Evolutionary conservation across 805 yeast genomes (phyloP), one percentile per base, ranked within the genome.

Genomic region (Henningerozyma blattae): DNA sequence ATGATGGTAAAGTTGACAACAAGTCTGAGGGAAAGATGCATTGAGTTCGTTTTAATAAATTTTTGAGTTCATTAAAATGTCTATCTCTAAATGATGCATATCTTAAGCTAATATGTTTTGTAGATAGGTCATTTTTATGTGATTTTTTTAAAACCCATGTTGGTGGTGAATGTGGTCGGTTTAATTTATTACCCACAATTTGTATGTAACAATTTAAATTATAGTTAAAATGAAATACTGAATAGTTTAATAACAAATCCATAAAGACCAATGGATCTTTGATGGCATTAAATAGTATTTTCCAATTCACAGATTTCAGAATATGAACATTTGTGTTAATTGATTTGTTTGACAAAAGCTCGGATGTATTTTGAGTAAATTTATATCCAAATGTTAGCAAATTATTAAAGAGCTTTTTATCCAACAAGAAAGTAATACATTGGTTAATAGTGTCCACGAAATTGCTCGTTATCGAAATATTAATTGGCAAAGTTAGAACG

Each of bases 271-370:
- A 36, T 6, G 52, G 46, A 0, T 77, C 78, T n/a, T n/a, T n/a
- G 2, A 73, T 40, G 1, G 52, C 20, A 3, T 36, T 38, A 36
- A 58, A 68, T 0, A 75, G 34, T 3, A 49, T 29, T 3, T 46
- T 60, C 74, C 82, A 75, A 3, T 48, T 40, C 3, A 56, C 43
- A 4, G 59, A 47, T 37, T 72, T 73, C 15, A 78, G 40, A 2
- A 50, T 34, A 14, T 60, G 54, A 3, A 62, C 60, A 17, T 54
- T 53, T n/a, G 64, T 52, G 39, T 65, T 70, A 6, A 55, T 47
- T 5, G 57, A 50, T 2, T 44, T 41, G 24, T 30, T 58, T 58
- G 29, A 59, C 41, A 3, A 33, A 37, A 5, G 57, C 47, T 5
- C 51, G 43, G 0, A 58, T 47, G 7, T 56, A 38, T 39, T 46